Evolutionary conservation across 2,329 filamentous ascomycete species (phyloP).

Genomic region (Cladosporium sp.): DNA sequence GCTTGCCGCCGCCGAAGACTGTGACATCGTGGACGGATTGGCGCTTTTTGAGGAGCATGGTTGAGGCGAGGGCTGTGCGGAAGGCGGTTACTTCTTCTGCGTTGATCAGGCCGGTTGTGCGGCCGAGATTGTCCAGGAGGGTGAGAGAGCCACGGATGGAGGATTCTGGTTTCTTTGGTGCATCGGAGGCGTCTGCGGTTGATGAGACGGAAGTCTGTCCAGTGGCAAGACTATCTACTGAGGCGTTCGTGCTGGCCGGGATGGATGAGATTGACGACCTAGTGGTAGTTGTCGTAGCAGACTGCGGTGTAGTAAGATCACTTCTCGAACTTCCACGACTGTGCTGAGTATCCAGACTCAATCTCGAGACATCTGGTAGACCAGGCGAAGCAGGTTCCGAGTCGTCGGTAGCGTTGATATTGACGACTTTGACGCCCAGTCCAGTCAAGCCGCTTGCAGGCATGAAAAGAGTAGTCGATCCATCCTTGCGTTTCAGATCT

Average conservation of each 20-base stretch:
- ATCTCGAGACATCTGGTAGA: constrained; percentile 32
- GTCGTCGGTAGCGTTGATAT: constrained; percentile 46
- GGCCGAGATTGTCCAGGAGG: constrained; percentile 59
- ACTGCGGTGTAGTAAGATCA: constrained; percentile 31
- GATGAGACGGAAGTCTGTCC: constrained; percentile 33
- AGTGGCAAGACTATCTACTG: constrained; percentile 27
- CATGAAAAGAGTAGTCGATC: constrained; percentile 67
- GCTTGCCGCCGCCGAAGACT: constrained; percentile 84
- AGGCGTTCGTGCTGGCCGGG: constrained; percentile 27
- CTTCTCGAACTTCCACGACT: constrained; percentile 25
- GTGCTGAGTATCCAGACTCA: constrained; percentile 30
- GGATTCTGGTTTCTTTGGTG: constrained; percentile 28
- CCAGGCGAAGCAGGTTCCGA: constrained; percentile 18
- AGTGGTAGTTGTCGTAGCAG: constrained; percentile 29
- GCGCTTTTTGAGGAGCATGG: constrained; percentile 65
- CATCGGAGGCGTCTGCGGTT: constrained; percentile 35
- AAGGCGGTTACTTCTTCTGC: constrained; percentile 70
- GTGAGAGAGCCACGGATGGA: constrained; percentile 61
- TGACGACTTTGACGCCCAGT: constrained; percentile 67
- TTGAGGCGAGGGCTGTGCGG: constrained; percentile 65
- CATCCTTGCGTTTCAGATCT: constrained; percentile 61
- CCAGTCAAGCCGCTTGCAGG: constrained; percentile 62
- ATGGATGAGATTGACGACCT: constrained; percentile 34
- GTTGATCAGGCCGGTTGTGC: constrained; percentile 65
- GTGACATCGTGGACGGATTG: constrained; percentile 72